Evolutionary conservation across 352 stramenopile species (phyloP), one percentile per base, ranked within the genome.

Genomic region (Phytophthora colocasiae): DNA sequence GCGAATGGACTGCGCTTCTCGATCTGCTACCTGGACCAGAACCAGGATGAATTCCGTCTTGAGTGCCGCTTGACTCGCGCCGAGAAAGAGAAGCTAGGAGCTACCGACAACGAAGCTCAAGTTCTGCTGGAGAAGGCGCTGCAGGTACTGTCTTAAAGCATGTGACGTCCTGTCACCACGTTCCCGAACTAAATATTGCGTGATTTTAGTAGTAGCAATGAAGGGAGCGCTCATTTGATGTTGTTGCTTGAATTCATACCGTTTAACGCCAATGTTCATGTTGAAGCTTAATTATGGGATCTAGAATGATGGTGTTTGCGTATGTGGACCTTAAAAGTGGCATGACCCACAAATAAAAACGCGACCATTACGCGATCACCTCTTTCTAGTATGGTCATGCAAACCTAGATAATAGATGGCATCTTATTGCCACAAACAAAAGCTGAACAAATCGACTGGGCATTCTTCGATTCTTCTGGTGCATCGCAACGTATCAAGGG

Each of bases 31-130:
- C 14, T 73, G 48, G 55, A 83, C 41, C 8, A 72, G 39, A 36
- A 22, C 24, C 59, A 67, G 11, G 62, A 64, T n/a, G 59, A 80
- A 11, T 75, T 82, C 45, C 66, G 74, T 58, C 60, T 82, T 14
- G 64, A 80, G 24, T 80, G 67, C 27, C 53, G 55, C 6, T 66
- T 82, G 38, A 11, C 43, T 1, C 52, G 17, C 11, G 17, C 24
- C 11, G 63, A 68, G 39, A 76, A 69, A 34, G 44, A 57, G 11
- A 68, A 61, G 17, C 43, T 77, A 26, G n/a, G 38, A 3, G 14
- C 7, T 6, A 51, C 72, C 39, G 66, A 65, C 32, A 78, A 74
- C 31, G 66, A 74, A 24, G 52, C 54, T 38, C 62, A 70, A 22
- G 44, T 72, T 15, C 19, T 78, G 41, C 4, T 81, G 15, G 44